Percentiles rank a stretch among this genome's conserved stretches.
Evolutionary conservation across 805 yeast genomes (phyloP).

Genomic region (Grigorovia transvaalensis): DNA sequence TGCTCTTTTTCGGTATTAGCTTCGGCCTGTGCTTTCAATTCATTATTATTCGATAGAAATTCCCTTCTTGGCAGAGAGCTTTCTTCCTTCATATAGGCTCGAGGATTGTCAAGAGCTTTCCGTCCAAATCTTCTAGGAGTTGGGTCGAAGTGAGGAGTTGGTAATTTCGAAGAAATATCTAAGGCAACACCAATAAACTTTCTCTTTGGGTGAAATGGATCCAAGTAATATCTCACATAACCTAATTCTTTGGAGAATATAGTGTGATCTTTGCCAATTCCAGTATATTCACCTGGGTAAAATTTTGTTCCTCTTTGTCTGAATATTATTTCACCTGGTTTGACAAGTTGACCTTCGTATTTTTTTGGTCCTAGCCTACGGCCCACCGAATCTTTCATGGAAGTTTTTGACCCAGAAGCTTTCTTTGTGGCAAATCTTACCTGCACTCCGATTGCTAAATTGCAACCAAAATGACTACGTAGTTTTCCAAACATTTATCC

Average conservation of each 20-base stretch:
- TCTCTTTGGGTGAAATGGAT: conserved; percentile 93
- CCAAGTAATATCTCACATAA: conserved; percentile 77
- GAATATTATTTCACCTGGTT: conserved; percentile 77
- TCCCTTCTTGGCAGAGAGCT: conserved; percentile 59
- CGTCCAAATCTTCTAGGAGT: conserved; percentile 78
- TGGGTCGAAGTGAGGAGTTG: conserved; percentile 88
- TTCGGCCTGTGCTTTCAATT: conserved; percentile 29
- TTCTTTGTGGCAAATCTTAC: conserved; percentile 88
- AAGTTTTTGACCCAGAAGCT: conserved; percentile 91
- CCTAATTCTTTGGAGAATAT: conserved; percentile 89
- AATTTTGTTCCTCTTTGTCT: conserved; percentile 93
- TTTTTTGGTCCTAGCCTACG: conserved; percentile 86
- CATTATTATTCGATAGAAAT: conserved; percentile 40
- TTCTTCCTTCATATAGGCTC: conserved; percentile 48
- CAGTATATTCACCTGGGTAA: conserved; percentile 87
- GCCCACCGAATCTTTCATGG: conserved; percentile 91
- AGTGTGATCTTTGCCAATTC: conserved; percentile 90
- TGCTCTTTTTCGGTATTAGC: conserved; percentile 29
- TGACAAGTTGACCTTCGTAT: conserved; percentile 62
- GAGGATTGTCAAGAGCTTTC: conserved; percentile 37
- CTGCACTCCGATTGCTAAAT: conserved; percentile 14
- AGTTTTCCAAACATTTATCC: background rate
- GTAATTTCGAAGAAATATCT: conserved; percentile 50
- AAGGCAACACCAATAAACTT: conserved; percentile 84
- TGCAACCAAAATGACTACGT: background rate